phyloP scores from a whole-genome alignment of 2,329 filamentous ascomycete genomes.

The Simplicillium sp. region DNA sequence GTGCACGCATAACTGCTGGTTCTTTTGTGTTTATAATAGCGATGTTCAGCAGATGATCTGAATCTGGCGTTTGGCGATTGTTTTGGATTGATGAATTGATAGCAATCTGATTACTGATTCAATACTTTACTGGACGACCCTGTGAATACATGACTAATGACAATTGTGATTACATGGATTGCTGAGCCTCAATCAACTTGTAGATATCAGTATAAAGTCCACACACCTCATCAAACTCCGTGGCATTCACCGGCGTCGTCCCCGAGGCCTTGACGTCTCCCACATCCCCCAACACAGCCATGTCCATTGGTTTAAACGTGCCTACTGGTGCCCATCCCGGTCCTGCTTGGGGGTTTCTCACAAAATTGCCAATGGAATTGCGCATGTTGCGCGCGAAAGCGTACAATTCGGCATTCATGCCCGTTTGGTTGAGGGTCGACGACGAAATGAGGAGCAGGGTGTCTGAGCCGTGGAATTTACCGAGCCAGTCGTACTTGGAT shows the following conservation, averaged over 20 bases:
- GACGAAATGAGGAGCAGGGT: constrained; percentile 13
- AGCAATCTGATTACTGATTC: too few species aligned
- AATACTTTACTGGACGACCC: too few species aligned
- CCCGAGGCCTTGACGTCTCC: constrained; percentile 4
- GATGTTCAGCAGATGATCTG: too few species aligned
- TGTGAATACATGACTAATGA: too few species aligned
- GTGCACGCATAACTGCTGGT: too few species aligned
- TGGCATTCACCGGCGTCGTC: constrained; percentile 9
- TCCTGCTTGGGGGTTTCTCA: constrained; percentile 12
- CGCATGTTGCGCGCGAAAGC: constrained; percentile 14
- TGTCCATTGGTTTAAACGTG: constrained; percentile 12
- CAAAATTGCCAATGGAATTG: constrained; percentile 13
- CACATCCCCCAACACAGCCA: constrained; percentile 13
- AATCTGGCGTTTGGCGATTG: too few species aligned
- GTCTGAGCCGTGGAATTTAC: constrained; percentile 17
- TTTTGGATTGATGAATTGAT: too few species aligned
- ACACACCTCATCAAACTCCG: constrained; percentile 11
- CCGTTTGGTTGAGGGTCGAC: constrained; percentile 8
- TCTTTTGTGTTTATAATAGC: too few species aligned
- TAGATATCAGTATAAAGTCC: constrained; percentile 6
- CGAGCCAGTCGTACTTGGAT: constrained; percentile 12
- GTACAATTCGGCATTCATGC: constrained; percentile 12
- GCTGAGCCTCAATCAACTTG: too few species aligned
- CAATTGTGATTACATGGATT: too few species aligned
- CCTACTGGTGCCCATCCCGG: constrained; percentile 16